A percentile compares a stretch with the other conserved stretches of the same genome.
These are phyloP conservation scores for Trypanosoma theileri DNA, from an alignment of 208 protist species.

Conservation along the genomic window DNA sequence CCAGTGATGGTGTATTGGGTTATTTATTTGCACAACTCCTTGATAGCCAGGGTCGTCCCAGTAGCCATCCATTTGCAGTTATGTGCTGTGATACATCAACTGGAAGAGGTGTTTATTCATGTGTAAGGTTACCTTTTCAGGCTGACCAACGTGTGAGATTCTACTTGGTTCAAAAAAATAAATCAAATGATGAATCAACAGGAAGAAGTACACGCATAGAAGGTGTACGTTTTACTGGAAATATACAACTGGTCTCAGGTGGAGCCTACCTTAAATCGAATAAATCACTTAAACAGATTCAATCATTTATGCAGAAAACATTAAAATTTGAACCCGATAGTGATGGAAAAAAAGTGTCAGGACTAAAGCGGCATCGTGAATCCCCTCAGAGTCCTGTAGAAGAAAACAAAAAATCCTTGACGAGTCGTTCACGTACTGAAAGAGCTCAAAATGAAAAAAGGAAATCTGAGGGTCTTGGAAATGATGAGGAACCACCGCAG, in stretches of 20 bases:
- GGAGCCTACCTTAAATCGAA: background rate
- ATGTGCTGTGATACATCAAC: constrained; percentile 18
- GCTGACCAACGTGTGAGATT: constrained; percentile 31
- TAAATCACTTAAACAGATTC: constrained; percentile 14
- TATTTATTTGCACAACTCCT: constrained; percentile 43
- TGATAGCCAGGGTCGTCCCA: constrained; percentile 34
- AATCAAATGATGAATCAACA: constrained; percentile 1
- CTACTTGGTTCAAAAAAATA: constrained; percentile 25
- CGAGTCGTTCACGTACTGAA: background rate
- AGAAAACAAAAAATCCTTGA: constrained; percentile 17
- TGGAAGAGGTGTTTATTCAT: constrained; percentile 20
- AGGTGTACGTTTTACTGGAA: constrained; percentile 24
- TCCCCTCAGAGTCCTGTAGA: constrained; percentile 1
- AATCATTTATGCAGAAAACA: constrained; percentile 11
- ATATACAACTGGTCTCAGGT: background rate
- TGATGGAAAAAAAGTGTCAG: constrained; percentile 5
- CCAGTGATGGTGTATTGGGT: constrained; percentile 5
- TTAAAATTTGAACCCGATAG: constrained; percentile 22
- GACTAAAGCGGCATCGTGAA: background rate
- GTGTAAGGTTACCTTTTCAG: constrained; percentile 29
- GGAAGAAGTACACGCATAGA: background rate
- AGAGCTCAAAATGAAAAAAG: background rate
- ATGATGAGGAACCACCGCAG: constrained; percentile 39
- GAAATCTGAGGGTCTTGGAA: background rate
- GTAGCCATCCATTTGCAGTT: constrained; percentile 38